Evolutionary conservation across 129 eudicot genomes (phyloP).

Genomic region (Centaurea solstitialis): DNA sequence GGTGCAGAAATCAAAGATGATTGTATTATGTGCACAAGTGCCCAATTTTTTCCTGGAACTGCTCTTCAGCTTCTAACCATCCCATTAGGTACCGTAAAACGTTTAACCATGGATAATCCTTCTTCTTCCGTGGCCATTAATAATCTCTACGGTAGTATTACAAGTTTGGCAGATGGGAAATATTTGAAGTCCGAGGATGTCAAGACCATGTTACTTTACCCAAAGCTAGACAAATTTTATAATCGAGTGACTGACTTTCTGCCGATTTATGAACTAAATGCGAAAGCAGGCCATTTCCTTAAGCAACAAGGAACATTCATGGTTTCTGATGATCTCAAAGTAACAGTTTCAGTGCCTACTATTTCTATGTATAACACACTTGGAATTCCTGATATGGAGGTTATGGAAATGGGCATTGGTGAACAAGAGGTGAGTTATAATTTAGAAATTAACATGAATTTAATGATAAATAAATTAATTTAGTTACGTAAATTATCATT

Average conservation of each 20-base stretch:
- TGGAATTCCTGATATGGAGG: constrained; percentile 18
- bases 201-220: neutral
- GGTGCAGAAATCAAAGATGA: constrained; percentile 38
- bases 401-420: constrained; percentile 18
- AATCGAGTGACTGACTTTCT: constrained; percentile 2
- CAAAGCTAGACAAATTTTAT: neutral
- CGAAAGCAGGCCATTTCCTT: neutral
- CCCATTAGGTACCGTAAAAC: constrained; percentile 31
- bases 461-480: too few species aligned
- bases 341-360: neutral
- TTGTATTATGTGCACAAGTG: constrained; percentile 40
- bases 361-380: neutral
- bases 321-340: constrained; percentile 26
- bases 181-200: neutral
- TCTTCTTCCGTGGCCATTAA: neutral
- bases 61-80: constrained; percentile 39
- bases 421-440: constrained; percentile 34
- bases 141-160: constrained; percentile 17
- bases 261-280: constrained; percentile 18
- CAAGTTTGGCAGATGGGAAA: neutral
- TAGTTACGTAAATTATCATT: neutral
- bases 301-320: constrained; percentile 2
- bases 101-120: neutral
- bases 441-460: neutral
- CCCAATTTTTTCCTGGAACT: constrained; percentile 41